Evolutionary conservation across 2,329 filamentous ascomycete genomes (phyloP).

Genomic region (Colletotrichum truncatum): DNA sequence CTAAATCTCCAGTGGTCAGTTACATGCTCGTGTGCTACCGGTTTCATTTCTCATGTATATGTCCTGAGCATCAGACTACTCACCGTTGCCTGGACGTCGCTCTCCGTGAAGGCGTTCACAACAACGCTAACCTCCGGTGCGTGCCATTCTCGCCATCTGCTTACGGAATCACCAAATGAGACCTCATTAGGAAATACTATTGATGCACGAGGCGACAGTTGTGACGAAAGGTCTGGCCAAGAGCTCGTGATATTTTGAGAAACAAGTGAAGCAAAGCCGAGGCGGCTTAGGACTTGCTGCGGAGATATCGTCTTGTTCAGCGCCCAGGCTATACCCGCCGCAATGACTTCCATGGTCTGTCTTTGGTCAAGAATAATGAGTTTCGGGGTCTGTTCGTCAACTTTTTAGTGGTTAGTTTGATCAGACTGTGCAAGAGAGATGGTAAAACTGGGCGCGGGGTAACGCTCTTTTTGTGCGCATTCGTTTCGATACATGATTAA

Average conservation of each 20-base stretch:
- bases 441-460: no score
- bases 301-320: neutral
- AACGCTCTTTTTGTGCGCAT: no score
- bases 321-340: conserved; percentile 5
- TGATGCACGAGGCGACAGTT: conserved; percentile 1
- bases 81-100: conserved; percentile 16
- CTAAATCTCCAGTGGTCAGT: neutral
- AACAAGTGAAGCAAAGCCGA: neutral
- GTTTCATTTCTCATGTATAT: no score
- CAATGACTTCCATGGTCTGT: conserved; percentile 1
- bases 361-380: no score
- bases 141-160: conserved; percentile 19
- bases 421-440: no score
- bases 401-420: no score
- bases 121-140: conserved; percentile 6
- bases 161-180: neutral
- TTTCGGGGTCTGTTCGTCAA: no score
- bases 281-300: neutral
- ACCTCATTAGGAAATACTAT: neutral
- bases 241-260: neutral
- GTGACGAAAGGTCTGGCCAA: neutral
- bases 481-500: no score
- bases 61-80: no score
- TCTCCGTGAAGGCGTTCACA: conserved; percentile 14
- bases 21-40: no score